Evolutionary conservation across 192 early-diverging fungal species (phyloP), one percentile per base, ranked within the genome.

Genomic region (Kappamyces sp.): DNA sequence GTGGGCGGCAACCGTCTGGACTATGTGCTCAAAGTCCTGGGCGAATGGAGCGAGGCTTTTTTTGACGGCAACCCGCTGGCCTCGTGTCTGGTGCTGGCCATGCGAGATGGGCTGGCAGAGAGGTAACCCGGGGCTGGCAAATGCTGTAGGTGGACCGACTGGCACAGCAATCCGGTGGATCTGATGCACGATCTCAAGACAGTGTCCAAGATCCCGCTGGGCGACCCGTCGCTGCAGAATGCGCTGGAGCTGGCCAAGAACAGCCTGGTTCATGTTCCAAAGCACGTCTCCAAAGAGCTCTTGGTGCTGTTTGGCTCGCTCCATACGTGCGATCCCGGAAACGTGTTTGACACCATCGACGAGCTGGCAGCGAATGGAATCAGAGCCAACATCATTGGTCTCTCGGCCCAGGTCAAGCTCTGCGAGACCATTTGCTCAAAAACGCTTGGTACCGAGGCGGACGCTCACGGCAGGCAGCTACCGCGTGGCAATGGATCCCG

Each of bases 21-120:
- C 13, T 80, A 86, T 39, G 83, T 85, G 0, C 66, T 94, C 8
- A 71, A 52, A 0, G 74, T 84, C 44, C 67, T 80, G 2, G 85
- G 84, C 49, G 71, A 79, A 41, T 98, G 91, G 62, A 70, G 94
- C 2, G 61, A 63, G n/a, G 94, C 97, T 65, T 98, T 84, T 66
- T 91, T 94, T 67, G 91, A 94, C 74, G 92, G 94, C 65, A 98
- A 98, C 66, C 94, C 95, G 0, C 86, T 98, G 31, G 87, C 87
- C 5, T 90, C 90, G 70, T 73, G 97, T 33, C 85, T 89, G 8
- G 66, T 98, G 2, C 78, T 97, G 8, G 77, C 84, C 1, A 94
- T 88, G 3, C 78, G 86, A 49, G 90, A 97, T 66, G 90, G 89
- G 37, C 64, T 91, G 51, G 91, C 91, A 1, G 90, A 95, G 66